A percentile compares a stretch with the other conserved stretches of the same genome.
These are phyloP conservation scores for Pseudoturritis turrita DNA, from an alignment of 345 rosid species.

Conservation along the genomic window DNA sequence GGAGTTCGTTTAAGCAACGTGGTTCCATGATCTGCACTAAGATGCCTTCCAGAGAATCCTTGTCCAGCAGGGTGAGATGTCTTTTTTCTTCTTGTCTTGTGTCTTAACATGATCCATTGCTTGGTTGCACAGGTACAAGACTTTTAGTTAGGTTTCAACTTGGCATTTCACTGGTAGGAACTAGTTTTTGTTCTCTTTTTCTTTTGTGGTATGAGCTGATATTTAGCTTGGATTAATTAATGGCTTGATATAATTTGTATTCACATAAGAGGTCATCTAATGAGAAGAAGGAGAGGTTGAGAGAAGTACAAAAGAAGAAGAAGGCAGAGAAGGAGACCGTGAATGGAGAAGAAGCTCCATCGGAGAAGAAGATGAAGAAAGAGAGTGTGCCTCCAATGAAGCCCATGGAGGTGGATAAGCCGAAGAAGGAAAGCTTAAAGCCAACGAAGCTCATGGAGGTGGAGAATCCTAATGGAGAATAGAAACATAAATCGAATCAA, in stretches of 20 bases:
- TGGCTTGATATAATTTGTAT: background rate
- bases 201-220: constrained; percentile 12
- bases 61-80: constrained; percentile 51
- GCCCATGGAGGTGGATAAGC: too few relatives aligned
- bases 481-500: too few relatives aligned
- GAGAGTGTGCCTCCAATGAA: too few relatives aligned
- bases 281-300: too few relatives aligned
- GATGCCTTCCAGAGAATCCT: constrained; percentile 86
- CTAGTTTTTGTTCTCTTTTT: constrained; percentile 3
- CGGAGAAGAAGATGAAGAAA: too few relatives aligned
- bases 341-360: too few relatives aligned
- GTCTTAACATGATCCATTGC: background rate
- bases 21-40: constrained; percentile 86
- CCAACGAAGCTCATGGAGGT: too few relatives aligned
- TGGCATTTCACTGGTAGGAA: background rate
- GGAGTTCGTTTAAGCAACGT: constrained; percentile 77
- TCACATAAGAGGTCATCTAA: background rate
- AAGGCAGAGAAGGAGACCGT: too few relatives aligned
- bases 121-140: background rate
- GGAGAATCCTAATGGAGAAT: too few relatives aligned
- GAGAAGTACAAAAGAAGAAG: too few relatives aligned
- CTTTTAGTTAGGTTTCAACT: background rate
- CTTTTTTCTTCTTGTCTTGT: background rate
- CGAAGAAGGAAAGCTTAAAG: too few relatives aligned
- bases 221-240: background rate